These are phyloP conservation scores for Colletotrichum trifolii DNA, from an alignment of 2,329 filamentous ascomycete genomes.

Conservation along the genomic window DNA sequence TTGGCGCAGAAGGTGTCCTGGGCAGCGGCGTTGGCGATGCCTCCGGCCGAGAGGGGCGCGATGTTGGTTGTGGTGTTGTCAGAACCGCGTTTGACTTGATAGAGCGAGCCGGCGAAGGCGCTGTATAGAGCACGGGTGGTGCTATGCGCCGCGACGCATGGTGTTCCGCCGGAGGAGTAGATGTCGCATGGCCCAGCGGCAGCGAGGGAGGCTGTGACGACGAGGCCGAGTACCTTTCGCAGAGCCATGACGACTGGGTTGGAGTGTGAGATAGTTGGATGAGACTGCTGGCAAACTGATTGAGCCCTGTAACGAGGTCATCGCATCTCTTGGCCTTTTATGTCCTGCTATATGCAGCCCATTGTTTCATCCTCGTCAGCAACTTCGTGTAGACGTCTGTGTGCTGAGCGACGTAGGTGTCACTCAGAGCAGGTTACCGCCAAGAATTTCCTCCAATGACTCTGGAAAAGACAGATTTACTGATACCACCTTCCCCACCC, in stretches of 20 bases:
- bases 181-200: constrained; percentile 70
- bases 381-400: not conserved
- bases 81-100: constrained; percentile 69
- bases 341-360: not conserved
- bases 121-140: constrained; percentile 73
- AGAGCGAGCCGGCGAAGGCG: constrained; percentile 63
- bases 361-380: not conserved
- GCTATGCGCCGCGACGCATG: constrained; percentile 73
- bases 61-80: constrained; percentile 60
- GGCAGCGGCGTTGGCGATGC: constrained; percentile 69
- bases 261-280: not conserved
- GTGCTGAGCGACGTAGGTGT: not conserved
- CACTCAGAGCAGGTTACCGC: not conserved
- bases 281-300: not conserved
- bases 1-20: constrained; percentile 71
- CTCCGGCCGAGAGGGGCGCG: constrained; percentile 64
- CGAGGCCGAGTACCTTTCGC: constrained; percentile 44
- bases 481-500: constrained; percentile 8
- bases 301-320: not conserved
- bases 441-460: constrained; percentile 21
- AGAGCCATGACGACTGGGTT: constrained; percentile 14
- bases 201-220: constrained; percentile 52
- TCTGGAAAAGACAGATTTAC: not conserved
- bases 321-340: not conserved
- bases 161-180: constrained; percentile 67